Conservation (phyloP, 2,329 filamentous ascomycete species). For the Fusarium chlamydosporum region DNA sequence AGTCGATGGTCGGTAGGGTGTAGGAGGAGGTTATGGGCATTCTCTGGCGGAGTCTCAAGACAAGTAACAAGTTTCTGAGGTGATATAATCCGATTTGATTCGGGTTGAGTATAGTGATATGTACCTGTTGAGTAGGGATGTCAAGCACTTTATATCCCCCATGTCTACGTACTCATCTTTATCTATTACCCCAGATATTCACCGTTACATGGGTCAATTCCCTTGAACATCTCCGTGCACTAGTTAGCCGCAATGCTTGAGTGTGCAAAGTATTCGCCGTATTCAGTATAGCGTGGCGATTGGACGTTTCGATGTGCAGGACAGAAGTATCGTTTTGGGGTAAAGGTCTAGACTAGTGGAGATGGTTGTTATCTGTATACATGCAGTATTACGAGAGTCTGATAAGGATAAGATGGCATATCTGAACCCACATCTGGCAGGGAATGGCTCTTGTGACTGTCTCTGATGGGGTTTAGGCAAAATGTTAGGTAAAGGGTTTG, state of each 20-base stretch:
- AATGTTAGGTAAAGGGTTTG: constrained; percentile 3
- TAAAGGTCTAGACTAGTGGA: constrained; percentile 1
- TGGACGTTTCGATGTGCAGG: constrained; percentile 16
- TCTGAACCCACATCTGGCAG: background rate
- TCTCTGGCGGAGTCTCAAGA: constrained; percentile 34
- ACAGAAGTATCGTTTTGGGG: constrained; percentile 2
- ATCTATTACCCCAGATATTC: constrained; percentile 30
- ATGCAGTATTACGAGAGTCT: constrained; percentile 13
- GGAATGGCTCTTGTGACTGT: background rate
- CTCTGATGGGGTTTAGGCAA: background rate
- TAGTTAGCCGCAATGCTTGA: constrained; percentile 21
- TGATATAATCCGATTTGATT: background rate
- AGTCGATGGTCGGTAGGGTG: constrained; percentile 35
- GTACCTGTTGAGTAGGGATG: background rate
- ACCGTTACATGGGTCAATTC: constrained; percentile 4
- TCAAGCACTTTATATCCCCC: constrained; percentile 28
- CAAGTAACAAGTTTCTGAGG: background rate
- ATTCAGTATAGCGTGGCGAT: constrained; percentile 33
- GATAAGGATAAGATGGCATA: constrained; percentile 16
- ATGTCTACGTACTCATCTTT: constrained; percentile 25
- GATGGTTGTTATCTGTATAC: constrained; percentile 16
- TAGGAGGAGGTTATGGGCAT: constrained; percentile 29
- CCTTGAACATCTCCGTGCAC: constrained; percentile 7
- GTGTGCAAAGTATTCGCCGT: constrained; percentile 37
- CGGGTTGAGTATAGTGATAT: background rate